Evolutionary conservation across 2,329 filamentous ascomycete species (phyloP), one percentile per base, ranked within the genome.

Genomic region (Aspergillus pseudotamarii): DNA sequence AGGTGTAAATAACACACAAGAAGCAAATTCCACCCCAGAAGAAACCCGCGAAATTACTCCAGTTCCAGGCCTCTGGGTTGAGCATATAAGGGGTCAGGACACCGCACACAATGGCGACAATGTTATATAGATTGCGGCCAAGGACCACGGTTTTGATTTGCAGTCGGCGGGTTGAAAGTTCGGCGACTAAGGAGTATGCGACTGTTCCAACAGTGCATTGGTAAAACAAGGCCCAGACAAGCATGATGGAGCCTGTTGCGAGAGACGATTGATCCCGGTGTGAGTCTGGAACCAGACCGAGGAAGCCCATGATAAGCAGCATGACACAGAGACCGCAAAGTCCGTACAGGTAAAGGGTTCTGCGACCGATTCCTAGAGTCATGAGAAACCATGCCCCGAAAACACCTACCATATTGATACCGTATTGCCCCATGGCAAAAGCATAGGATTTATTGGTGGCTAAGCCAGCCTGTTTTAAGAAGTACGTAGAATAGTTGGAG

Each of bases 111-210:
- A 97, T 96, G 66, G 87, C 90, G 50, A 94, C 91, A 57, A 96
- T 81, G 72, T 95, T 94, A 83, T 91, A 91, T 53, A 93, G 81
- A 69, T 92, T 91, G 60, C 93, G 90, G 1, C 91, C 93, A 2
- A 97, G 85, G 1, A 95, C 93, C 26, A 96, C 91, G 0, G 94
- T 96, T 82, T 97, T 97, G 81, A 96, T 94, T 73, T 94, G 91
- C 38, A 97, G 84, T 2, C 93, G 86, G 16, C 91, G 87, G 0
- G 92, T 93, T 0, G 92, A 93, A 26, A 97, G 79, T 76, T 97
- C 93, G 1, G 91, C 88, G 5, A 97, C 93, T 12, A 97, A 86
- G 0, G 92, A 95, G 80, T 96, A 97, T 78, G 91, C 93, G 9
- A 96, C 92, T 0, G 93, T 95, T 45, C 93, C 93, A 56, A 97